Evolutionary conservation across 441 rosid species (phyloP).

Genomic region (Iberis amara): DNA sequence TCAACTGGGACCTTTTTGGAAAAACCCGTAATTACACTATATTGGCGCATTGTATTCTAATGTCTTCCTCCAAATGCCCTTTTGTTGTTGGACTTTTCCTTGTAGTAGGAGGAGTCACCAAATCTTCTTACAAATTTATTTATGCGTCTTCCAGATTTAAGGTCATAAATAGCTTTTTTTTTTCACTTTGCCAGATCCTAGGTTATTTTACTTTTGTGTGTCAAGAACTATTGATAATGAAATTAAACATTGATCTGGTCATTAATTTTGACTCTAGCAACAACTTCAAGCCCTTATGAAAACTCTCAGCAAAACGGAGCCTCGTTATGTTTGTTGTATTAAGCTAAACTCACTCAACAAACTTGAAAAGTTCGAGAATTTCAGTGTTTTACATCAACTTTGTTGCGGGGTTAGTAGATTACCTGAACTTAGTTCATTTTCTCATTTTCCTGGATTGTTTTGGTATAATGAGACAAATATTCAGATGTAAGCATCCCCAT

Average conservation of each 20-base stretch:
- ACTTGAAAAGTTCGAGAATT: slow-evolving; percentile 85
- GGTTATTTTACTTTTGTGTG: too few species aligned
- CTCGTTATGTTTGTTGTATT: slow-evolving; percentile 96
- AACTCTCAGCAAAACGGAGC: slow-evolving; percentile 84
- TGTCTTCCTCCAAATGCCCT: slow-evolving; percentile 80
- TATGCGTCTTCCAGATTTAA: slow-evolving; percentile 90
- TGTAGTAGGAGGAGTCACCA: slow-evolving; percentile 58
- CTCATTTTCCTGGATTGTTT: slow-evolving; percentile 2
- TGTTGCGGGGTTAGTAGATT: slow-evolving; percentile 90
- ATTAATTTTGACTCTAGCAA: slow-evolving; percentile 49
- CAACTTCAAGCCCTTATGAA: slow-evolving; percentile 99
- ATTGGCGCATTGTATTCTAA: slow-evolving; percentile 82
- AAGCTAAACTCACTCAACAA: slow-evolving; percentile 89
- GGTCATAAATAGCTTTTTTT: slow-evolving; percentile 36
- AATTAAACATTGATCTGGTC: slow-evolving; percentile 19
- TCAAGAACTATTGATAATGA: background rate
- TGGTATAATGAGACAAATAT: slow-evolving; percentile 9
- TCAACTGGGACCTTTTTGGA: slow-evolving; percentile 72
- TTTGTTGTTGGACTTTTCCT: slow-evolving; percentile 79
- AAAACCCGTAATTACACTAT: slow-evolving; percentile 95
- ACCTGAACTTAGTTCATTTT: slow-evolving; percentile 15
- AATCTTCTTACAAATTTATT: slow-evolving; percentile 94
- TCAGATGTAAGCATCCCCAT: slow-evolving; percentile 8
- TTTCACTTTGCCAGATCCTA: slow-evolving; percentile 7
- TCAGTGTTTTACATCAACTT: slow-evolving; percentile 77